Conservation (phyloP, 2,329 filamentous ascomycete species). For the Ceratocystis colombiana region DNA sequence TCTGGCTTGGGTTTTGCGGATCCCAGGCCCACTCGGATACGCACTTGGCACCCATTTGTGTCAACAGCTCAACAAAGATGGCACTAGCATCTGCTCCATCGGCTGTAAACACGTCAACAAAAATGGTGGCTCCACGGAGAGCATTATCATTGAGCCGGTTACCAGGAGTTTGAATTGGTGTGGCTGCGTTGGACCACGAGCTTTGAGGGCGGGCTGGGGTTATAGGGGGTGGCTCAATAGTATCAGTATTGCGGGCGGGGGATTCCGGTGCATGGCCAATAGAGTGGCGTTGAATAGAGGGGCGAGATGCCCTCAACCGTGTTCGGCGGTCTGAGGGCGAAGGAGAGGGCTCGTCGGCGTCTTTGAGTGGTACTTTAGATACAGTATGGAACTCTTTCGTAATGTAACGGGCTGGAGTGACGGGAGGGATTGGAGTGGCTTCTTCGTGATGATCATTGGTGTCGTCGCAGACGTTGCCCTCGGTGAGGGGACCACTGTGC, state of each 20-base stretch:
- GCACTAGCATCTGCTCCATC: constrained; percentile 70
- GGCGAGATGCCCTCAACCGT: constrained; percentile 24
- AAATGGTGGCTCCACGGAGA: constrained; percentile 61
- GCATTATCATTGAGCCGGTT: constrained; percentile 39
- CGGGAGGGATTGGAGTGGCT: constrained; percentile 34
- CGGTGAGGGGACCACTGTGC: no score
- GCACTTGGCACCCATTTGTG: constrained; percentile 71
- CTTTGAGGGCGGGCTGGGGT: constrained; percentile 38
- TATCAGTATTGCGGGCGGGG: constrained; percentile 23
- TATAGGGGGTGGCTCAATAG: constrained; percentile 26
- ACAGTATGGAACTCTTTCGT: constrained; percentile 55
- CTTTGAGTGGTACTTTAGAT: constrained; percentile 65
- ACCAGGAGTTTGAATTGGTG: constrained; percentile 42
- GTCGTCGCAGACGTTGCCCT: not conserved
- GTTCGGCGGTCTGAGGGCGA: constrained; percentile 36
- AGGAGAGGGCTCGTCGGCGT: constrained; percentile 50
- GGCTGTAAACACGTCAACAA: constrained; percentile 72
- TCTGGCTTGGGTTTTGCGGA: constrained; percentile 29
- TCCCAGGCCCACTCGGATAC: constrained; percentile 65
- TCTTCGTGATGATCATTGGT: constrained; percentile 12
- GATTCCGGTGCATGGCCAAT: constrained; percentile 26
- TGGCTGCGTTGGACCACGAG: constrained; percentile 45
- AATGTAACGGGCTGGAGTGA: constrained; percentile 48
- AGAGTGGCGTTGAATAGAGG: constrained; percentile 22
- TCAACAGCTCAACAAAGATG: constrained; percentile 71